Evolutionary conservation across 179 eudicot species (phyloP), one percentile per base, ranked within the genome.

Genomic region (Nepenthes alata): DNA sequence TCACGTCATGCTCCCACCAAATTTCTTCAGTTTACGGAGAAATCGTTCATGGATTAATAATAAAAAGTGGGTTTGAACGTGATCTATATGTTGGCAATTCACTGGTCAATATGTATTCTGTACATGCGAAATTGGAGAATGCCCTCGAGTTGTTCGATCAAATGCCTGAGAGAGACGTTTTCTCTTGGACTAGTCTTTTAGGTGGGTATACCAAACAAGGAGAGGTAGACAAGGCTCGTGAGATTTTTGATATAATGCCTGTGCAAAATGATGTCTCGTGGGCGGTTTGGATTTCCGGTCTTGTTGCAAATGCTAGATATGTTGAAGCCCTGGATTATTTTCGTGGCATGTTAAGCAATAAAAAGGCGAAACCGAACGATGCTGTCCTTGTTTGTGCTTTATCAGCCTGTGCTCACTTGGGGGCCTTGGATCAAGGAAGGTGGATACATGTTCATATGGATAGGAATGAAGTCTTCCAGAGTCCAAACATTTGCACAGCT

Each of bases 341-440:
- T 65, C 66, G 55, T 4, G 16, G 14, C 2, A 73, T 79, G 91
- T 58, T 82, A 13, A 60, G 48, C 54, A 61, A 66, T 53, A 60
- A 48, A 52, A 67, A 70, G 60, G 71, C 65, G 59, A 72, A 70
- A 65, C 89, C 83, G 47, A 85, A 80, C 53, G 87, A 85, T 73
- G 85, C 85, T 38, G 65, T 70, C 39, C 54, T 85, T 59, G 86
- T 87, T 58, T 88, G 96, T 68, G 89, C 85, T 45, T 68, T 88
- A 60, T 83, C 83, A 55, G 86, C 91, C 2, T 82, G 85, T 73
- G 89, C 97, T 76, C 81, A 81, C 69, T 88, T 85, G 68, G 95
- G 94, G 34, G 86, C 86, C 14, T 69, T 81, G 47, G 84, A 79
- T 67, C 84, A 74, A 50, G 89, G 97, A 11, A 73, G 64, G 34